Percentiles rank a stretch among this genome's conserved stretches.
Evolutionary conservation across 345 rosid genomes (phyloP).

Genomic region (Carallia brachiata): DNA sequence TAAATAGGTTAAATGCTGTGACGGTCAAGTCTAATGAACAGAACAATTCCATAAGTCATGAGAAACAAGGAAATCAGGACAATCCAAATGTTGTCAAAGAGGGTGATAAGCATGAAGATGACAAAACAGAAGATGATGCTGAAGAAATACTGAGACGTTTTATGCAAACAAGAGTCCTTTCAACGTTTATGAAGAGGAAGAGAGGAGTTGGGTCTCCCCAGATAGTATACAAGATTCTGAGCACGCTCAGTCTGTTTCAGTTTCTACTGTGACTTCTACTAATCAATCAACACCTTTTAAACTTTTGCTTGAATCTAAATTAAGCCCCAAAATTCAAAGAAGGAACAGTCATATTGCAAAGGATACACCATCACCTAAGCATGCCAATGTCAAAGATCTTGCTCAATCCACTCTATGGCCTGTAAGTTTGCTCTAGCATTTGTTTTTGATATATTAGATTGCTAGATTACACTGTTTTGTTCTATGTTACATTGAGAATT

Average conservation of each 20-base stretch:
- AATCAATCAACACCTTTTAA: conserved; percentile 21
- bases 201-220: conserved; percentile 21
- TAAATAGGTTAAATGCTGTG: conserved; percentile 3
- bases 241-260: conserved; percentile 13
- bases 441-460: background rate
- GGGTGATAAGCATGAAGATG: conserved; percentile 5
- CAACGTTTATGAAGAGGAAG: conserved; percentile 34
- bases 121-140: conserved; percentile 1
- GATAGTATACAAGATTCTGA: conserved; percentile 10
- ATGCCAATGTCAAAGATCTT: conserved; percentile 12
- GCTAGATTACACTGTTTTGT: no score
- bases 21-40: conserved; percentile 15
- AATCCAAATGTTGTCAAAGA: background rate
- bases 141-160: conserved; percentile 30
- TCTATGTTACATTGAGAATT: no score
- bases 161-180: conserved; percentile 31
- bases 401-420: conserved; percentile 23
- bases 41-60: background rate
- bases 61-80: conserved; percentile 14
- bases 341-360: conserved; percentile 21
- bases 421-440: conserved; percentile 13
- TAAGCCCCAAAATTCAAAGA: conserved; percentile 15
- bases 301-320: conserved; percentile 19
- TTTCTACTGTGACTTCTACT: background rate
- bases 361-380: conserved; percentile 1